A percentile compares a stretch with the other conserved stretches of the same genome.
Evolutionary conservation across 306 rosid genomes (phyloP).

Genomic region (Cucurbita ficifolia): DNA sequence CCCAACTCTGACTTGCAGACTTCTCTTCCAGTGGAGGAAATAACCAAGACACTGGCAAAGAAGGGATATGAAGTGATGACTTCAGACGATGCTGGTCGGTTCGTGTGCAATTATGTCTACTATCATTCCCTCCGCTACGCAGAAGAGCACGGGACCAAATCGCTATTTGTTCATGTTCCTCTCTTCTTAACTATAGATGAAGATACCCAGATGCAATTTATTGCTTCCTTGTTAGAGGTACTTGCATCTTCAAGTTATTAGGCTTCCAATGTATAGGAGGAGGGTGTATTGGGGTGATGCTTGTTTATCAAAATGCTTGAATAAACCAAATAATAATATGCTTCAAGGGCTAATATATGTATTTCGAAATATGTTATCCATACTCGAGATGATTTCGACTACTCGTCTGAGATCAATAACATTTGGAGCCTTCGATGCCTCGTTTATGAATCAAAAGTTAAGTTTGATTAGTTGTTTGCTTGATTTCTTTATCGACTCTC

Average conservation of each 20-base stretch:
- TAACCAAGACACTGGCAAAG: conserved; percentile 54
- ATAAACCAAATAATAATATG: neutral
- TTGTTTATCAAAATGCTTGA: conserved; percentile 4
- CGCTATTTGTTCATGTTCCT: conserved; percentile 88
- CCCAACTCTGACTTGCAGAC: conserved; percentile 35
- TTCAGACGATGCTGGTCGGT: conserved; percentile 91
- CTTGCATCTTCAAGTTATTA: conserved; percentile 41
- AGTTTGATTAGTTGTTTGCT: conserved; percentile 2
- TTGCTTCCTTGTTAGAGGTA: conserved; percentile 75
- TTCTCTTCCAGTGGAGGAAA: conserved; percentile 66
- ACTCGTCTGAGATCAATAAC: neutral
- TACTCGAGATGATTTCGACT: neutral
- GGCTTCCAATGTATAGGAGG: conserved; percentile 1
- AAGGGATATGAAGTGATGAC: conserved; percentile 71
- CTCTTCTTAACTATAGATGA: conserved; percentile 63
- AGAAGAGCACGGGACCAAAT: conserved; percentile 54
- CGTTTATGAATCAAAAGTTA: conserved; percentile 1
- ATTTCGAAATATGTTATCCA: conserved; percentile 3
- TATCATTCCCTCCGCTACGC: conserved; percentile 86
- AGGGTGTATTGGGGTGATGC: conserved; percentile 1
- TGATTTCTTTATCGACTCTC: neutral
- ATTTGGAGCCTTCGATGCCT: neutral
- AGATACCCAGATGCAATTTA: conserved; percentile 79
- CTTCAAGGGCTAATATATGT: conserved; percentile 3
- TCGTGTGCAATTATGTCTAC: conserved; percentile 92